These are phyloP conservation scores for Cladobotryum protrusum DNA, from an alignment of 2,329 filamentous ascomycete genomes.

Conservation along the genomic window DNA sequence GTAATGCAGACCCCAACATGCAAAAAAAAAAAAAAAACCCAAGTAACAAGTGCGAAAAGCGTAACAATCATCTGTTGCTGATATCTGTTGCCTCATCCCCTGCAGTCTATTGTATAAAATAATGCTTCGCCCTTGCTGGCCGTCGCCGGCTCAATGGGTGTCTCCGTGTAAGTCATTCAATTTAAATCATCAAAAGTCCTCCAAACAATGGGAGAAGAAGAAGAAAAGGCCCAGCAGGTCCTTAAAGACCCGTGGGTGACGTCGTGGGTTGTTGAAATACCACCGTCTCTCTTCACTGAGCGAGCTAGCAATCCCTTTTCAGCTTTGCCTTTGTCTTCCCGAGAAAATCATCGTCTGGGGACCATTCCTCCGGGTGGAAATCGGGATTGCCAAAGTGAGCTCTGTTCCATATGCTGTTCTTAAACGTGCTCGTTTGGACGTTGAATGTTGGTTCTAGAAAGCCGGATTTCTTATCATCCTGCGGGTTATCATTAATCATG, in stretches of 20 bases:
- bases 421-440: conserved; percentile 52
- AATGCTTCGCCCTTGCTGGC: neutral
- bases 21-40: no score
- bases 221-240: no score
- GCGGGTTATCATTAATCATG: conserved; percentile 24
- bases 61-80: neutral
- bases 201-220: no score
- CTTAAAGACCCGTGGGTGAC: no score
- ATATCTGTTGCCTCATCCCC: no score
- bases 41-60: no score
- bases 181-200: neutral
- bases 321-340: conserved; percentile 24
- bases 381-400: conserved; percentile 61
- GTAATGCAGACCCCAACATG: no score
- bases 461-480: conserved; percentile 41
- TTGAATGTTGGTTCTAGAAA: conserved; percentile 42
- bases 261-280: no score
- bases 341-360: conserved; percentile 33
- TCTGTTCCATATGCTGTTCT: conserved; percentile 60
- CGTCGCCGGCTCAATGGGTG: neutral
- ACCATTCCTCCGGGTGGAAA: conserved; percentile 41
- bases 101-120: neutral
- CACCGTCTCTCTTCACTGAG: neutral
- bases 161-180: neutral
- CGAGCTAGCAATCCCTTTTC: neutral